Percentiles rank a stretch among this genome's conserved stretches.
These are phyloP conservation scores for Albophoma yamanashiensis DNA, from an alignment of 2,329 filamentous ascomycete species.

Conservation along the genomic window DNA sequence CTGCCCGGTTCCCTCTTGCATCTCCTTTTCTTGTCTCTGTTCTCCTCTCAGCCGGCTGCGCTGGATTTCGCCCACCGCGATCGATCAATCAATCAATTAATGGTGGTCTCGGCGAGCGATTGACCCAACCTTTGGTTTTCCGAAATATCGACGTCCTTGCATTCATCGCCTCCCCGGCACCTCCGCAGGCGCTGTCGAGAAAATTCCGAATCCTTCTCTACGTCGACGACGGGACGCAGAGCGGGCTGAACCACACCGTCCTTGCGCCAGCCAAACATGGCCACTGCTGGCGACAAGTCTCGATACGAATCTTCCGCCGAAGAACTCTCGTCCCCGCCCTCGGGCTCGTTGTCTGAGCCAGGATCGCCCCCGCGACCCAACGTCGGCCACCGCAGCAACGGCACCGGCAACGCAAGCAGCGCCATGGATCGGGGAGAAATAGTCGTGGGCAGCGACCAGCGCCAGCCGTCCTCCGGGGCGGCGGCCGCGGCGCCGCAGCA, in stretches of 20 bases:
- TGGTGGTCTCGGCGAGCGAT: background rate
- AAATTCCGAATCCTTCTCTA: background rate
- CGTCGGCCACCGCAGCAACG: constrained; percentile 14
- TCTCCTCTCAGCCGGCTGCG: background rate
- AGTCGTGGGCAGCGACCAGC: constrained; percentile 31
- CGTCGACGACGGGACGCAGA: background rate
- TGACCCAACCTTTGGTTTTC: background rate
- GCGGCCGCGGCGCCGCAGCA: background rate
- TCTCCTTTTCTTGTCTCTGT: background rate
- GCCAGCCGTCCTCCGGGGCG: constrained; percentile 4
- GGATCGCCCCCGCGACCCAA: constrained; percentile 31
- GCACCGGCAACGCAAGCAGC: constrained; percentile 8
- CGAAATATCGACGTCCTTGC: background rate
- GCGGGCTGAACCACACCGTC: background rate
- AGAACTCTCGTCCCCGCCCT: constrained; percentile 41
- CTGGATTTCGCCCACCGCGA: background rate
- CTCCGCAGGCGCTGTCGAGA: background rate
- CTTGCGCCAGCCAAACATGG: constrained; percentile 11
- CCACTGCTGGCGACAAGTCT: constrained; percentile 19
- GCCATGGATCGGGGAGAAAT: constrained; percentile 36
- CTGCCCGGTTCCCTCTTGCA: background rate
- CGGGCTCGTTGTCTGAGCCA: constrained; percentile 37
- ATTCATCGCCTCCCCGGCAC: background rate
- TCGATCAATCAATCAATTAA: background rate
- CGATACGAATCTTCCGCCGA: constrained; percentile 36